phyloP scores from a whole-genome alignment of 2,329 filamentous ascomycete genomes.

The Colletotrichum cordylinicola region DNA sequence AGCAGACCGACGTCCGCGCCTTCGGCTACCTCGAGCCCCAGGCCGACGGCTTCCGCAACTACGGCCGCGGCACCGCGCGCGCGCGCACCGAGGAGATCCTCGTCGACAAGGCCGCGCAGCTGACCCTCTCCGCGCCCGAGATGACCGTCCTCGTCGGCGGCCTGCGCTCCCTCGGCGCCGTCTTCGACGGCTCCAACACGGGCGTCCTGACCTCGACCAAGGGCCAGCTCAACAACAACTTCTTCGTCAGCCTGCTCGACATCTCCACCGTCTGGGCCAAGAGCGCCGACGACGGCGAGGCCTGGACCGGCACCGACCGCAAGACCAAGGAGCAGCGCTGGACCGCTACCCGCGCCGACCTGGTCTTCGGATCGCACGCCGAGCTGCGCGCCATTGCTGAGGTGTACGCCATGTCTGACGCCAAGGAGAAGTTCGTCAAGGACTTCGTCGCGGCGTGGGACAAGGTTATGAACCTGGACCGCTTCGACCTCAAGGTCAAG shows the following conservation, averaged over 20 bases:
- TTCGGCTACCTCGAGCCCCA: constrained; percentile 71
- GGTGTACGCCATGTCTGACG: constrained; percentile 69
- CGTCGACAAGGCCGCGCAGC: constrained; percentile 73
- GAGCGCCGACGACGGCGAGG: constrained; percentile 49
- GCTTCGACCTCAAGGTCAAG: constrained; percentile 61
- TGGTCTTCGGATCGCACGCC: constrained; percentile 75
- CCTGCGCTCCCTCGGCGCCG: constrained; percentile 71
- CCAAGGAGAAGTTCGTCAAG: constrained; percentile 69
- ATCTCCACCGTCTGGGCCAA: constrained; percentile 66
- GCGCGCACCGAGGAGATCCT: constrained; percentile 73
- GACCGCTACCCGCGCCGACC: constrained; percentile 71
- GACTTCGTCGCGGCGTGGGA: constrained; percentile 77
- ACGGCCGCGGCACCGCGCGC: constrained; percentile 65
- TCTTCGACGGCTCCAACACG: constrained; percentile 71
- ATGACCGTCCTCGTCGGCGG: constrained; percentile 75
- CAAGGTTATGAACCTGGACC: constrained; percentile 78
- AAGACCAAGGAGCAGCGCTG: constrained; percentile 71
- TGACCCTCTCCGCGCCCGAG: constrained; percentile 75
- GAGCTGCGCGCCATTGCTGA: constrained; percentile 76
- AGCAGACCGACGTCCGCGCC: constrained; percentile 72
- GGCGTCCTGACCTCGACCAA: constrained; percentile 74
- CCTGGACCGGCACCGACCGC: constrained; percentile 69
- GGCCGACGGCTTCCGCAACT: constrained; percentile 82
- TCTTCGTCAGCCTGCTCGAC: constrained; percentile 82
- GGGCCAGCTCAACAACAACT: constrained; percentile 78